These are phyloP conservation scores for Pestalotiopsis sp. DNA, from an alignment of 2,329 filamentous ascomycete genomes.

Conservation along the genomic window DNA sequence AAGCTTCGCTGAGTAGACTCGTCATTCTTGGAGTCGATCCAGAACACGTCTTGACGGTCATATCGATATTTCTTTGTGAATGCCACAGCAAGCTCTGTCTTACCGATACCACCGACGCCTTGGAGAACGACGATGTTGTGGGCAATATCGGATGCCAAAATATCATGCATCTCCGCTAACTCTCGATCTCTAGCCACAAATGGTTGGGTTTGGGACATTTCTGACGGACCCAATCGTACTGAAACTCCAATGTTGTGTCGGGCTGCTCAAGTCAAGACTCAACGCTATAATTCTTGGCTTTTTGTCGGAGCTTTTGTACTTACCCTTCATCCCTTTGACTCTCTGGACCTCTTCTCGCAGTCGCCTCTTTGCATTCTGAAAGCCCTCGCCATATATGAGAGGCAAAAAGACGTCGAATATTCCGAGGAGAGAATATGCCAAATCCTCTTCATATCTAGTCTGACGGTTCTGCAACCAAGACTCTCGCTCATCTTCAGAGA, in stretches of 20 bases:
- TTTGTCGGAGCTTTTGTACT: background rate
- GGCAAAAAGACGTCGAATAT: slow-evolving; percentile 21
- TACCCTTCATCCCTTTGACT: slow-evolving; percentile 13
- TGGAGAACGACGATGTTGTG: slow-evolving; percentile 22
- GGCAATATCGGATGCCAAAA: slow-evolving; percentile 26
- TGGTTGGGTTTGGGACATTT: slow-evolving; percentile 27
- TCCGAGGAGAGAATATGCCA: slow-evolving; percentile 20
- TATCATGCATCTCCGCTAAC: slow-evolving; percentile 30
- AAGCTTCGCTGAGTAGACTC: slow-evolving; percentile 20
- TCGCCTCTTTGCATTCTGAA: slow-evolving; percentile 17
- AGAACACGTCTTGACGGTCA: slow-evolving; percentile 19
- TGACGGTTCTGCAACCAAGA: slow-evolving; percentile 17
- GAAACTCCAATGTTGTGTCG: slow-evolving; percentile 27
- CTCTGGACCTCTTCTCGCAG: slow-evolving; percentile 19
- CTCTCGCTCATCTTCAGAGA: slow-evolving; percentile 16
- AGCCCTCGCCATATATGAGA: slow-evolving; percentile 19
- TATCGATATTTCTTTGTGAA: slow-evolving; percentile 20
- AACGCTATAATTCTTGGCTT: too few relatives aligned
- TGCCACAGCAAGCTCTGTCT: slow-evolving; percentile 21
- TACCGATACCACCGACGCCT: slow-evolving; percentile 23
- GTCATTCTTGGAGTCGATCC: slow-evolving; percentile 20
- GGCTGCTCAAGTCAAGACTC: slow-evolving; percentile 19
- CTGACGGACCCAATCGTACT: slow-evolving; percentile 29
- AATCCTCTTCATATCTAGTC: slow-evolving; percentile 19
- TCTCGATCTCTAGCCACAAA: slow-evolving; percentile 35